These are phyloP conservation scores for Piper betle DNA, from an alignment of 164 flowering plant genomes.

Conservation along the genomic window DNA sequence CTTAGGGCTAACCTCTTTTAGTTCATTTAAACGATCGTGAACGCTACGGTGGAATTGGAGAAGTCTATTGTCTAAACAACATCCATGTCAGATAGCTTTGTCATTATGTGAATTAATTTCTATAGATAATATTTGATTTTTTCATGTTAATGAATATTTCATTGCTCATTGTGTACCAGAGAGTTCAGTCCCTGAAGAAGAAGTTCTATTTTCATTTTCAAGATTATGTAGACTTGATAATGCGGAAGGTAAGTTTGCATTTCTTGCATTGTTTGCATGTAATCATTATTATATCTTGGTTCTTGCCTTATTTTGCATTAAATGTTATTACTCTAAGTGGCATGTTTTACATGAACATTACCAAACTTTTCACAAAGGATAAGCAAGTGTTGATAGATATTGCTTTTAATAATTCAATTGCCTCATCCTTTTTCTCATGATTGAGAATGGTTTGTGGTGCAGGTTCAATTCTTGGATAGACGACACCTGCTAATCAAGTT, in stretches of 20 bases:
- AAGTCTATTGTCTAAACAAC: too few relatives aligned
- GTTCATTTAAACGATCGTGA: too few relatives aligned
- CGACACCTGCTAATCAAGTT: conserved; percentile 90
- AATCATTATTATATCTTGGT: neutral
- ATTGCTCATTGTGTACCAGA: conserved; percentile 33
- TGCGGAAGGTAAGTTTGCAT: conserved; percentile 99
- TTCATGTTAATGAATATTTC: too few relatives aligned
- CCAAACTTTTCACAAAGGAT: neutral
- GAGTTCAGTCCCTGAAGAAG: conserved; percentile 76
- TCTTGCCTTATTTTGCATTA: too few relatives aligned
- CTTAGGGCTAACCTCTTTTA: too few relatives aligned
- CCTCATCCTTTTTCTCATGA: neutral
- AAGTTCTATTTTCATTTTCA: conserved; percentile 90
- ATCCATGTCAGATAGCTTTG: too few relatives aligned
- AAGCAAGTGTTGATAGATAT: too few relatives aligned
- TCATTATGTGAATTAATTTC: too few relatives aligned
- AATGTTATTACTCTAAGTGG: neutral
- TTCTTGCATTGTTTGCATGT: neutral
- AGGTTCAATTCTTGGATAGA: conserved; percentile 96
- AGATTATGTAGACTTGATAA: conserved; percentile 87
- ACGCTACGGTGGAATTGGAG: too few relatives aligned
- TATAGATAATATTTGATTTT: too few relatives aligned
- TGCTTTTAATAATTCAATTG: too few relatives aligned
- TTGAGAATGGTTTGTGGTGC: neutral
- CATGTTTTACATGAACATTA: neutral